Percentiles rank a stretch among this genome's conserved stretches.
phyloP scores from a whole-genome alignment of 768 basidiomycete species.

The Lactarius hengduanensis region DNA sequence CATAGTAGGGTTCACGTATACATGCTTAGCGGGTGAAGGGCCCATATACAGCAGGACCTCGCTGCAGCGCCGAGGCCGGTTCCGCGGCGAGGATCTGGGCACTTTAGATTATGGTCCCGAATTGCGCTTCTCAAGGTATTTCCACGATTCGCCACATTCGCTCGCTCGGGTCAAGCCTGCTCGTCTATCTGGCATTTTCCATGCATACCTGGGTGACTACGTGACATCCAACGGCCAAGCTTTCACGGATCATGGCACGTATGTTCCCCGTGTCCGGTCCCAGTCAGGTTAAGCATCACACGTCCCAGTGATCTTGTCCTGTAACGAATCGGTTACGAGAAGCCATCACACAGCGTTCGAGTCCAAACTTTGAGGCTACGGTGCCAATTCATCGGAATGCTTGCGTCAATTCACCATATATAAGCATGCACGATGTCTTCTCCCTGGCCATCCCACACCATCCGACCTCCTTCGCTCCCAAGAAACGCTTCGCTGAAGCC shows the following conservation, averaged over 20 bases:
- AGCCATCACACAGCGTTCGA: conserved; percentile 22
- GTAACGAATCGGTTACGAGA: conserved; percentile 29
- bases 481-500: conserved; percentile 5
- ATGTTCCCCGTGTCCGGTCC: conserved; percentile 25
- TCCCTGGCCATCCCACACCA: conserved; percentile 16
- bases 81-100: conserved; percentile 27
- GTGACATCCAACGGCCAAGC: conserved; percentile 17
- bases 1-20: conserved; percentile 20
- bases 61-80: conserved; percentile 26
- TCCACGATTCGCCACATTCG: conserved; percentile 8
- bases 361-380: conserved; percentile 21
- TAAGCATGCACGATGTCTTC: conserved; percentile 16
- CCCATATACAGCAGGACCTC: conserved; percentile 6
- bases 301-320: conserved; percentile 25
- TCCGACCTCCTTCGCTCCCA: conserved; percentile 4
- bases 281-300: conserved; percentile 27
- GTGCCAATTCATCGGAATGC: conserved; percentile 21
- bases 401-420: conserved; percentile 19
- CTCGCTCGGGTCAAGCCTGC: conserved; percentile 20
- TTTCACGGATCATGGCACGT: conserved; percentile 27
- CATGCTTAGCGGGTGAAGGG: conserved; percentile 6
- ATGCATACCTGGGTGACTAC: conserved; percentile 21
- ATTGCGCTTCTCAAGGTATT: conserved; percentile 15
- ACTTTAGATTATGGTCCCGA: conserved; percentile 13
- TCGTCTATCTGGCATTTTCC: conserved; percentile 28